Evolutionary conservation across 2,329 filamentous ascomycete genomes (phyloP).

Genomic region (Phyllachora maydis): DNA sequence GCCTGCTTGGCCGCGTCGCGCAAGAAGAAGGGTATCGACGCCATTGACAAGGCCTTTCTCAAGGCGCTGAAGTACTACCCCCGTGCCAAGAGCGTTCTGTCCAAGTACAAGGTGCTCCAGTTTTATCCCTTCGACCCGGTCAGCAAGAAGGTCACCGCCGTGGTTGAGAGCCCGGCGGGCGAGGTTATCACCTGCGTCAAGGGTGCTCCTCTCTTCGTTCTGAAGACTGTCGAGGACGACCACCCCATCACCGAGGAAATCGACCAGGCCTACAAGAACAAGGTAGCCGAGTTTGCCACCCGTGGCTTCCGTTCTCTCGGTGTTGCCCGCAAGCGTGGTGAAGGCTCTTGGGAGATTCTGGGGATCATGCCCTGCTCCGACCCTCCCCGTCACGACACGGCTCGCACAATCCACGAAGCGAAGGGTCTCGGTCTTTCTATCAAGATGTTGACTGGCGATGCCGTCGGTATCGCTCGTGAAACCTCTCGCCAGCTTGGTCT

Average conservation of each 20-base stretch:
- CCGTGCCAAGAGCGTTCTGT: conserved; percentile 57
- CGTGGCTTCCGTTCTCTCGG: conserved; percentile 89
- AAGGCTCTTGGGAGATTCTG: conserved; percentile 72
- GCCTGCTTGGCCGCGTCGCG: conserved; percentile 76
- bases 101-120: conserved; percentile 67
- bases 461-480: conserved; percentile 81
- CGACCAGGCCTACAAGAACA: conserved; percentile 75
- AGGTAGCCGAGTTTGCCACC: conserved; percentile 76
- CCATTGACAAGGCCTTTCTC: conserved; percentile 87
- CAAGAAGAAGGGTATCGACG: conserved; percentile 91
- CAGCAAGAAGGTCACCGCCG: conserved; percentile 75
- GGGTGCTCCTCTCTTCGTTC: conserved; percentile 71
- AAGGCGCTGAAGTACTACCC: conserved; percentile 72
- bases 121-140: conserved; percentile 85
- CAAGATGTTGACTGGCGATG: conserved; percentile 93
- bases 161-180: conserved; percentile 67
- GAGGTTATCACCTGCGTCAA: conserved; percentile 80
- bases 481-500: conserved; percentile 81
- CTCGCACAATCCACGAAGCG: conserved; percentile 75
- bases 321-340: conserved; percentile 74
- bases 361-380: conserved; percentile 92
- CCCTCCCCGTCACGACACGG: conserved; percentile 77
- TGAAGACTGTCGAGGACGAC: conserved; percentile 75
- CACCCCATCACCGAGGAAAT: conserved; percentile 58
- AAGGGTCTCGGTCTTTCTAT: conserved; percentile 75